phyloP scores from a whole-genome alignment of 2,329 filamentous ascomycete species.

The Bipolaris cookei region DNA sequence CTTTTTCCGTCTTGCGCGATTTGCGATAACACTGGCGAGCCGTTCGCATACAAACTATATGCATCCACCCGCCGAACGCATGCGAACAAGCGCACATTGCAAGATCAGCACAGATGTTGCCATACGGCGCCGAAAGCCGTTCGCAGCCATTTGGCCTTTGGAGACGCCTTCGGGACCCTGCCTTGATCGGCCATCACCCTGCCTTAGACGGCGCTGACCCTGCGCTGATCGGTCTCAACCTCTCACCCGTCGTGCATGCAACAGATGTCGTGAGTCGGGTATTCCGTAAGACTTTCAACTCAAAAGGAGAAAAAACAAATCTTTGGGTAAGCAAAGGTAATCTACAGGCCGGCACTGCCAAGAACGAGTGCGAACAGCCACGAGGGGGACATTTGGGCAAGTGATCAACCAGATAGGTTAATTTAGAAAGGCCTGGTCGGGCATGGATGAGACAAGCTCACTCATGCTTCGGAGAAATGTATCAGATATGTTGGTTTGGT shows the following conservation, averaged over 20 bases:
- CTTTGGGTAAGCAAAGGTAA: background rate
- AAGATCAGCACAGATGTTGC: background rate
- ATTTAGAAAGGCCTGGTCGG: conserved; percentile 20
- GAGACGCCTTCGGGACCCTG: conserved; percentile 7
- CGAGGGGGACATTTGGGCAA: conserved; percentile 23
- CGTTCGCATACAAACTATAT: conserved; percentile 5
- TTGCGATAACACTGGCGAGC: background rate
- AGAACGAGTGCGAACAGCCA: conserved; percentile 23
- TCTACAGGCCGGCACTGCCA: background rate
- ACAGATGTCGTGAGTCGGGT: background rate
- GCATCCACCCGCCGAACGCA: conserved; percentile 4
- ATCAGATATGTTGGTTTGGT: conserved; percentile 2
- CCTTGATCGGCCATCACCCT: conserved; percentile 9
- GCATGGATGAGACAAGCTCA: conserved; percentile 24
- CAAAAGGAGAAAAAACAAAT: background rate
- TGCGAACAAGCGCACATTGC: background rate
- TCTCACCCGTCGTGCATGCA: background rate
- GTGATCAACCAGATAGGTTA: conserved; percentile 22
- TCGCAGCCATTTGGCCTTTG: background rate
- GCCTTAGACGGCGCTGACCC: conserved; percentile 4
- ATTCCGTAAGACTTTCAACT: background rate
- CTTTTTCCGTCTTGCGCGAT: conserved; percentile 6
- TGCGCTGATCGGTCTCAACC: conserved; percentile 14
- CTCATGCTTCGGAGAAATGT: conserved; percentile 1
- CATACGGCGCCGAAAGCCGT: conserved; percentile 8